These are phyloP conservation scores for Hypoxylon fragiforme DNA, from an alignment of 495 filamentous ascomycete genomes.

Conservation along the genomic window DNA sequence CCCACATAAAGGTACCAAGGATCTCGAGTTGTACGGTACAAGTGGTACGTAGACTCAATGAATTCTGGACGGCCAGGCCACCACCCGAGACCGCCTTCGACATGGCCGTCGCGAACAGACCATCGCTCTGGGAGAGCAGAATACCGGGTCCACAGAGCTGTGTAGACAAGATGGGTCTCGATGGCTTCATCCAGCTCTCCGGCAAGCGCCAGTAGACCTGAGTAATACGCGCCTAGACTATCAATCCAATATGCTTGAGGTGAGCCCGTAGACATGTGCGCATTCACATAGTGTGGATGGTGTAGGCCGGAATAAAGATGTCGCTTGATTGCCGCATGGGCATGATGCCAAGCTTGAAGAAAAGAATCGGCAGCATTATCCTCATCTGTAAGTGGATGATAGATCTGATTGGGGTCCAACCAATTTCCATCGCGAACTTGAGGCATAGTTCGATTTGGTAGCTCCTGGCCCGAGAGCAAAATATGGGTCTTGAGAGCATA, in stretches of 20 bases:
- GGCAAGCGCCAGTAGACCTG: constrained; percentile 82
- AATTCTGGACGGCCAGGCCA: constrained; percentile 96
- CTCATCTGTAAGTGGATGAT: constrained; percentile 60
- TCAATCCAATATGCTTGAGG: constrained; percentile 89
- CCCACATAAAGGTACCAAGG: constrained; percentile 96
- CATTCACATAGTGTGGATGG: constrained; percentile 90
- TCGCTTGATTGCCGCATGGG: constrained; percentile 81
- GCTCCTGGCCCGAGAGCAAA: constrained; percentile 71
- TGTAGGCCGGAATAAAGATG: constrained; percentile 75
- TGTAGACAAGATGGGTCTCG: constrained; percentile 82
- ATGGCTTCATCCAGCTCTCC: constrained; percentile 90
- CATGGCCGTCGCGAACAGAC: constrained; percentile 80
- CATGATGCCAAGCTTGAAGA: constrained; percentile 80
- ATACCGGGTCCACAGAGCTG: constrained; percentile 92
- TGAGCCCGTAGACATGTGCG: constrained; percentile 80
- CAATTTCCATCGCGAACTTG: constrained; percentile 37
- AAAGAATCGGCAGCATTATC: constrained; percentile 78
- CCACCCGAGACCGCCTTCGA: constrained; percentile 88
- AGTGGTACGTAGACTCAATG: constrained; percentile 90
- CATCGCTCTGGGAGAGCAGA: constrained; percentile 91
- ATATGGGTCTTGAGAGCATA: constrained; percentile 95
- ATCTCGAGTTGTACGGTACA: constrained; percentile 90
- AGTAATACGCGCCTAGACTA: constrained; percentile 92
- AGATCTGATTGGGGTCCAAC: constrained; percentile 60
- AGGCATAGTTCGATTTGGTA: constrained; percentile 53